These are phyloP conservation scores for Puya raimondii DNA, from an alignment of 176 grass and related monocot species.

Conservation along the genomic window DNA sequence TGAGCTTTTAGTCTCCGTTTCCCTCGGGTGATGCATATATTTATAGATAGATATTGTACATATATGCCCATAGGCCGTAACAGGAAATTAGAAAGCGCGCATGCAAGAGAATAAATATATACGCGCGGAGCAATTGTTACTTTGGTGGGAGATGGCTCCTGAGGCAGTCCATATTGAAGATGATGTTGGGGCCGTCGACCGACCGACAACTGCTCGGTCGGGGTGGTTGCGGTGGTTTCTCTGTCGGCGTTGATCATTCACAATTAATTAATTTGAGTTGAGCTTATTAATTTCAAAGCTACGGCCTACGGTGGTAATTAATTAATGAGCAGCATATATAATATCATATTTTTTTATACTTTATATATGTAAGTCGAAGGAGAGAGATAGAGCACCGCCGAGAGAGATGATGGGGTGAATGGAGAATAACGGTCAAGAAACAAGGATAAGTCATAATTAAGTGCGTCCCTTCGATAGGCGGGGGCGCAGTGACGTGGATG, in stretches of 20 bases:
- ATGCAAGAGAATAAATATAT: not conserved
- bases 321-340: no score
- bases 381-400: no score
- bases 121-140: not conserved
- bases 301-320: no score
- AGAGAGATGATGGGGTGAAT: not conserved
- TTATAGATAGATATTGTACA: no score
- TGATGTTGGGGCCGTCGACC: not conserved
- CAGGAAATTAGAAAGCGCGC: not conserved
- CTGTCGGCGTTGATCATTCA: not conserved
- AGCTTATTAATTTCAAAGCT: no score
- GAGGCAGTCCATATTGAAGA: conserved; percentile 7
- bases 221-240: not conserved
- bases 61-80: not conserved
- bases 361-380: no score
- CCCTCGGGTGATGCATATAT: no score
- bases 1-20: no score
- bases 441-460: no score
- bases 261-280: no score
- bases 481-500: conserved; percentile 9
- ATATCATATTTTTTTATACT: no score
- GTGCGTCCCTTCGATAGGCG: not conserved
- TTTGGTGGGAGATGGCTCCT: conserved; percentile 2
- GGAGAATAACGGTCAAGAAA: not conserved
- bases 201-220: not conserved